Base-by-base conservation (phyloP, 371 early-diverging fungal species). In the Phascolomyces articulosus region DNA sequence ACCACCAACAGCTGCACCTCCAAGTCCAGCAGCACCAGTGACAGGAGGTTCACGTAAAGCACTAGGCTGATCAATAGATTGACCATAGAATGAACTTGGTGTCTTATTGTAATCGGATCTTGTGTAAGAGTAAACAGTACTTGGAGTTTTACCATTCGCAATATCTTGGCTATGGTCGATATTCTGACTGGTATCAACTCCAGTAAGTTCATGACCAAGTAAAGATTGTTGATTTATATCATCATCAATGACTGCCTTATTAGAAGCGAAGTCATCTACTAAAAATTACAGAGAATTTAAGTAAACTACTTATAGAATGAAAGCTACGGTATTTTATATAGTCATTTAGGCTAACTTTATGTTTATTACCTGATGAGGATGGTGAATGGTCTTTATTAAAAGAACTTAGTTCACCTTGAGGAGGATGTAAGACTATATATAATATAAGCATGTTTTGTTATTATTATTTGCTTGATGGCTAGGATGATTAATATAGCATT, bases 1-100 rank as follows among this genome's bases (percentile, higher is more conserved):
- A 29, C 26, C 60, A n/a, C 49, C 60, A 20, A 21, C 23, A 21
- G 26, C 31, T 44, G 60, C 60, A 31, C 60, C 61, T 11, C 61
- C 60, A 1, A 34, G 16, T 26, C 38, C 59, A 41, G 58, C 58
- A 6, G 58, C 58, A 6, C 40, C 44, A 26, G n/a, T 6, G 11
- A 23, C 28, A 26, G 60, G 28, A n/a, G 18, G 18, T 28, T 57
- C 40, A 23, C 21, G 24, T 3, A 3, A 51, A 24, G 51, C 24
- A 24, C 51, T 0, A 24, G 26, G 26, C 23, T 51, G 51, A 24
- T 51, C 51, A 51, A 51, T 51, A 10, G 51, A 20, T 51, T 15
- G 21, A 3, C 51, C 51, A 51, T 51, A 51, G 26, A 0, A 51
- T 3, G 51, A 8, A 38, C 24, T 29, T 13, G 34, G 40, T 38